Conservation (phyloP, 768 basidiomycete species). For the Steccherinum ochraceum region DNA sequence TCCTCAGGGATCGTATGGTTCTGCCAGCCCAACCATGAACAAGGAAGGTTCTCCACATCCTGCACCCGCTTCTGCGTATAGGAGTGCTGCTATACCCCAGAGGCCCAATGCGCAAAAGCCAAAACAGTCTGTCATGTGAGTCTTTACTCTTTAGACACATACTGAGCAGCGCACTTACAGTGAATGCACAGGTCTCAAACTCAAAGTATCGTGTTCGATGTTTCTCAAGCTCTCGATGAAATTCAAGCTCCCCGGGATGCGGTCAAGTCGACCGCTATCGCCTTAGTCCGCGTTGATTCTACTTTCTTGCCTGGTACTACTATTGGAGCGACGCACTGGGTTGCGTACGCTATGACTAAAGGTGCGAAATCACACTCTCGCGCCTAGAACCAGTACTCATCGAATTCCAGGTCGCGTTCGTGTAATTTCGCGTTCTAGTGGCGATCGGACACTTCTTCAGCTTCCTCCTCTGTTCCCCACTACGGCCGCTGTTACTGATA, state of each 20-base stretch:
- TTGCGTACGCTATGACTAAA: conserved; percentile 89
- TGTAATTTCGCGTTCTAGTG: conserved; percentile 83
- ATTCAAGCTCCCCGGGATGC: conserved; percentile 70
- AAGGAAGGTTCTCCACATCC: conserved; percentile 71
- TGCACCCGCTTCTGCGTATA: conserved; percentile 33
- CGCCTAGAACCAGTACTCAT: not conserved
- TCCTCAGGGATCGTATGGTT: conserved; percentile 27
- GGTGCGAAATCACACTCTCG: conserved; percentile 31
- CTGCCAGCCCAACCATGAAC: conserved; percentile 46
- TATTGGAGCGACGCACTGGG: conserved; percentile 89
- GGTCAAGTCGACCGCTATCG: conserved; percentile 87
- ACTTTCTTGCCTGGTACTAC: conserved; percentile 82
- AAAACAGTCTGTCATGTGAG: too few species aligned
- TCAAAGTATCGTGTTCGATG: conserved; percentile 71
- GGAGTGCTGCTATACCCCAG: too few species aligned
- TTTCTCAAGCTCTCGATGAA: conserved; percentile 64
- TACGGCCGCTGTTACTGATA: conserved; percentile 67
- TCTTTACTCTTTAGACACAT: too few species aligned
- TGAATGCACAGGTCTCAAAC: conserved; percentile 50
- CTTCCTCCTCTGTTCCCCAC: conserved; percentile 55
- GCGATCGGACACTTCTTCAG: conserved; percentile 81
- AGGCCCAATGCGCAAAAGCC: too few species aligned
- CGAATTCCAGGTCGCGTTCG: conserved; percentile 61
- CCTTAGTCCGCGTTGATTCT: conserved; percentile 80
- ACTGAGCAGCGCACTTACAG: too few species aligned